Evolutionary conservation across 164 flowering plant species (phyloP), one percentile per base, ranked within the genome.

Genomic region (Santalum album): DNA sequence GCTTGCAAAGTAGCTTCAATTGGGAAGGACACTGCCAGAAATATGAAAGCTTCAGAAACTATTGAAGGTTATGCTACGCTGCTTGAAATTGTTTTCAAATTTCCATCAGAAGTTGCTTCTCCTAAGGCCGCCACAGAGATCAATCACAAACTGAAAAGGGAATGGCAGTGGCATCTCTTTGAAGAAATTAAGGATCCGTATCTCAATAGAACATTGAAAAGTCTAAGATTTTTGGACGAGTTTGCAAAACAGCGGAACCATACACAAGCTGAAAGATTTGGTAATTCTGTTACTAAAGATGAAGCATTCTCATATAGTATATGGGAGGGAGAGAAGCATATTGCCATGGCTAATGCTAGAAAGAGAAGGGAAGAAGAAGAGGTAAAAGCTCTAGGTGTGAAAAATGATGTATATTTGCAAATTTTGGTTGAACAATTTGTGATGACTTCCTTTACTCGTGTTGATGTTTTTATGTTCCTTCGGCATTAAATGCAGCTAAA

Each of bases 341-440:
- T 56, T 43, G 68, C 67, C 61, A 77, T 70, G 60, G 64, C 68
- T 20, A 62, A 69, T 61, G 56, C 72, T 17, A 87, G 66, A 68
- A 85, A 72, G 71, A 82, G 80, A 61, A 77, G 87, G 69, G 99
- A 87, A 76, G 97, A 90, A 17, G 94, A 86, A 50, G 86, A 86
- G 96, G 99, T 86, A 73, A 74, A 60, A 6, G 25, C 20, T 42
- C 2, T n/a, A 29, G 10, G n/a, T 62, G 25, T 7, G 25, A 45
- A 23, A 38, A 11, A 51, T 45, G 29, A 47, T 49, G 27, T 2
- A 6, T 7, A 19, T 23, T 43, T 43, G 6, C 17, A 34, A 23
- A 42, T 24, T 53, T 54, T n/a, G 29, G 17, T 55, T 57, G 46
- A 23, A 61, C 20, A 4, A n/a, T 58, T 36, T 29, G 23, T 62